Percentiles rank a stretch among this genome's conserved stretches.
Evolutionary conservation across 495 filamentous ascomycete genomes (phyloP).

Genomic region (Hapsidospora chrysogenum): DNA sequence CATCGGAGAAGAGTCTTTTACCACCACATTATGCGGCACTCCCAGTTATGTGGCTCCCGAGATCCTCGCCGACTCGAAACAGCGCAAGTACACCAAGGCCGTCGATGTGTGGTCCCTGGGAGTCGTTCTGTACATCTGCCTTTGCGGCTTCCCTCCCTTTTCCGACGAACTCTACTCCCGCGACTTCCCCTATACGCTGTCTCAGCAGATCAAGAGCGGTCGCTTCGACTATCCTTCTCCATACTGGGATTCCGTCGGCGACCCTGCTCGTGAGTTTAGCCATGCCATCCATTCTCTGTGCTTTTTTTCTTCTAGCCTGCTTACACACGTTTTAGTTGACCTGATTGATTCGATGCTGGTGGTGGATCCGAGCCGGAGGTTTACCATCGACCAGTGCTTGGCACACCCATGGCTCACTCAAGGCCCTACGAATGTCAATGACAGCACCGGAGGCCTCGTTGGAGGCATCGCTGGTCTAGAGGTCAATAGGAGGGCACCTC

Average conservation of each 20-base stretch:
- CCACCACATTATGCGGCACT: constrained; percentile 91
- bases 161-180: constrained; percentile 79
- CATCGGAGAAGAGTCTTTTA: constrained; percentile 96
- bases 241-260: constrained; percentile 90
- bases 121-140: constrained; percentile 96
- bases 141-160: constrained; percentile 96
- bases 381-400: constrained; percentile 78
- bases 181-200: constrained; percentile 66
- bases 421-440: constrained; percentile 36
- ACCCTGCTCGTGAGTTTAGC: constrained; percentile 44
- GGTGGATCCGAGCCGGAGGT: constrained; percentile 66
- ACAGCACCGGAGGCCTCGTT: constrained; percentile 88
- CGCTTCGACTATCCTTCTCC: constrained; percentile 90
- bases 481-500: constrained; percentile 63
- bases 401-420: constrained; percentile 77
- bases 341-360: constrained; percentile 92
- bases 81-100: constrained; percentile 81
- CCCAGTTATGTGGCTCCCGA: constrained; percentile 95
- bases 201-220: constrained; percentile 78
- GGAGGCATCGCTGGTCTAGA: constrained; percentile 67
- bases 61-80: constrained; percentile 61
- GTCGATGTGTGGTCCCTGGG: constrained; percentile 97
- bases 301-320: constrained; percentile 6
- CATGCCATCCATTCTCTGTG: neutral
- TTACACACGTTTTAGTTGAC: constrained; percentile 49